phyloP scores from a whole-genome alignment of 2,329 filamentous ascomycete genomes.

The Calonectria pteridis region DNA sequence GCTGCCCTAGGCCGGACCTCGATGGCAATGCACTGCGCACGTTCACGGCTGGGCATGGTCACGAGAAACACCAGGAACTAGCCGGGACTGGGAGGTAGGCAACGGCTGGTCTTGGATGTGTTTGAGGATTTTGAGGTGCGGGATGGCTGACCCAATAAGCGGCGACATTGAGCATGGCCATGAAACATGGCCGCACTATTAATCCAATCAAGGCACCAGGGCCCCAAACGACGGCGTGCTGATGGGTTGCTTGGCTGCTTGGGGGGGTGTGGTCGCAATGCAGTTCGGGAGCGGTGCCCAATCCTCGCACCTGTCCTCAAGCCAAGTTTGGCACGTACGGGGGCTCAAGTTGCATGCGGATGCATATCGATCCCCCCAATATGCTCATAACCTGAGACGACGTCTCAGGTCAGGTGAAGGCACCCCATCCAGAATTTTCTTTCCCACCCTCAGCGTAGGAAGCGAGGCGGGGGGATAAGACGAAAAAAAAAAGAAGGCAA shows the following conservation, averaged over 20 bases:
- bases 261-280: conserved; percentile 9
- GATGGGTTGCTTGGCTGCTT: conserved; percentile 18
- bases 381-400: conserved; percentile 49
- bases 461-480: conserved; percentile 5
- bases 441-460: conserved; percentile 24
- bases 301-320: not conserved
- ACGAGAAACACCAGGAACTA: conserved; percentile 24
- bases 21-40: not conserved
- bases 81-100: conserved; percentile 14
- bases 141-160: conserved; percentile 21
- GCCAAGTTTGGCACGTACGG: conserved; percentile 1
- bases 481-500: not conserved
- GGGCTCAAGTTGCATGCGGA: conserved; percentile 39
- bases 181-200: conserved; percentile 27
- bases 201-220: conserved; percentile 26
- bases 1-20: not conserved
- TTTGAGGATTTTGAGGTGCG: conserved; percentile 26
- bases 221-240: conserved; percentile 39
- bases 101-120: conserved; percentile 20
- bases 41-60: not conserved
- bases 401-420: conserved; percentile 51
- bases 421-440: conserved; percentile 27
- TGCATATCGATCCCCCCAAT: conserved; percentile 36
- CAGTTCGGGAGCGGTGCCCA: conserved; percentile 12
- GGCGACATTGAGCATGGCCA: conserved; percentile 8